Evolutionary conservation across 139 green algal genomes (phyloP), one percentile per base, ranked within the genome.

Genomic region (Tetradesmus lagerheimii): DNA sequence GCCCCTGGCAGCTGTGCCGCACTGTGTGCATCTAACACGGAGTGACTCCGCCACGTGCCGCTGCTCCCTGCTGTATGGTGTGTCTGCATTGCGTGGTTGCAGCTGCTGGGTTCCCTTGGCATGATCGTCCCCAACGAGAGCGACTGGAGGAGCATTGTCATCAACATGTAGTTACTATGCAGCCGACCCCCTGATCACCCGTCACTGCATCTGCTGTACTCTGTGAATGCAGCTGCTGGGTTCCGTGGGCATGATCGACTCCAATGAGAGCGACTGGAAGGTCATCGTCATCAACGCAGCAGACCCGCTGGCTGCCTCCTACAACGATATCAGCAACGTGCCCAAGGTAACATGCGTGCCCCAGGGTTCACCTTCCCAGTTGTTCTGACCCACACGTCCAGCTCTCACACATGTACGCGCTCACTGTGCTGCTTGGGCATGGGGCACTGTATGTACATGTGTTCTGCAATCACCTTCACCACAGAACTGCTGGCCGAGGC

Each of bases 221-320:
- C 6, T 23, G 9, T 34, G 66, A 37, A 31, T 81, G 43, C 80
- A 87, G 82, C 18, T 87, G 47, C 82, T 87, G 9, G 82, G 82
- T 50, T 53, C 29, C 23, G 20, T 87, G 0, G 82, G 53, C n/a
- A 87, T 87, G 82, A 87, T 87, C 11, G 82, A 87, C 34, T 31
- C 53, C 57, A 87, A 87, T 79, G 82, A 87, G 53, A 87, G 35
- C 27, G 82, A 87, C 35, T 87, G 57, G 53, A 87, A 87, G 82
- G 47, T 87, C 82, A 79, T 87, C 20, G 82, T 77, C 53, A 87
- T 87, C 53, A 87, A 87, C 1, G 34, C 53, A 14, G 50, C 47
- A 27, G 82, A 87, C 82, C 50, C 82, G 14, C 53, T 34, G n/a
- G 57, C 82, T 47, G 53, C 27, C 3, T 47, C 50, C n/a, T 87